Evolutionary conservation across 208 protist genomes (phyloP), one percentile per base, ranked within the genome.

Genomic region (Angomonas ambiguus): DNA sequence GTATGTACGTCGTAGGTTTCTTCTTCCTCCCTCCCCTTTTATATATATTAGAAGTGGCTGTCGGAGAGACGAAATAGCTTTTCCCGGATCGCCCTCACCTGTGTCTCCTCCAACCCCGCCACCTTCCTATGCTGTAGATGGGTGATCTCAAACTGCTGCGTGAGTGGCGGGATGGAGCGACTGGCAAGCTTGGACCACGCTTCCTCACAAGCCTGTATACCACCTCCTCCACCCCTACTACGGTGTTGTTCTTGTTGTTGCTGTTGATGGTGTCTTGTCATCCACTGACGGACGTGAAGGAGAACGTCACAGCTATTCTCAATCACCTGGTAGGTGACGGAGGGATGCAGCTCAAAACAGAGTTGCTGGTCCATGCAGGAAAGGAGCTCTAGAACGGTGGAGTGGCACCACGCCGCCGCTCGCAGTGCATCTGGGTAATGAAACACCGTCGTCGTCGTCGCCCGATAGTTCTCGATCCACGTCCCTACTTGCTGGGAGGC

Each of bases 51-150:
- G 16, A 65, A 30, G 65, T 68, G 59, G 18, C 57, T 53, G 56
- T 88, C 81, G 25, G 83, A 55, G 13, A 83, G 65, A 22, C 45
- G 61, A 20, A 79, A 73, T 1, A 93, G 49, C 65, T 87, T 80
- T 51, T 87, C 83, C 0, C 70, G 71, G 51, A 93, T 65, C 6
- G 8, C 62, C 13, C 35, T 63, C 10, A 76, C 74, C 25, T 71
- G 74, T 18, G 30, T 49, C n/a, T 20, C 31, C 24, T 80, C 31
- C n/a, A 69, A 20, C 0, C 59, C 32, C 16, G 57, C 51, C 5
- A 58, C 22, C 11, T 30, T 22, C 4, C n/a, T 58, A 30, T 72
- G 65, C 62, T 74, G 72, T 13, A 78, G 60, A 32, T 69, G 64
- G 38, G 72, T 65, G 3, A 85, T 49, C 65, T 82, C 81, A 24